A percentile compares a stretch with the other conserved stretches of the same genome.
Evolutionary conservation across 192 early-diverging fungal genomes (phyloP).

Genomic region (Entomortierella parvispora): DNA sequence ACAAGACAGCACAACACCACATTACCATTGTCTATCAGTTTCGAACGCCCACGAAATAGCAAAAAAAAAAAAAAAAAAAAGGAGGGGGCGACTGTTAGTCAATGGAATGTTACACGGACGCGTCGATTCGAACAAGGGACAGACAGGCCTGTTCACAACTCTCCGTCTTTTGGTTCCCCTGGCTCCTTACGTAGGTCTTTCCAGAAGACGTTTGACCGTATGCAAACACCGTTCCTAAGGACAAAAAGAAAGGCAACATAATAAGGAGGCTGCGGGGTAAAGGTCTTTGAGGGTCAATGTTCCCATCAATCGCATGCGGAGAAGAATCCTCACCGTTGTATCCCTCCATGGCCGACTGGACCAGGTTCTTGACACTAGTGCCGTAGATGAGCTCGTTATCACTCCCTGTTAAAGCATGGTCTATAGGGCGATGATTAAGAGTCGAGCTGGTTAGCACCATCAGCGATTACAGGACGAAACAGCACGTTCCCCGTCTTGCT

Average conservation of each 20-base stretch:
- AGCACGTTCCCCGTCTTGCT: background rate
- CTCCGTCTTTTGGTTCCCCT: background rate
- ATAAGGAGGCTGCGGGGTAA: background rate
- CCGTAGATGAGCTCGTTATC: constrained; percentile 54
- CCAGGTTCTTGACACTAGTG: constrained; percentile 51
- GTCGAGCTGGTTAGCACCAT: background rate
- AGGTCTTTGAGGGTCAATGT: background rate
- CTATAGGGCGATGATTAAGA: constrained; percentile 15
- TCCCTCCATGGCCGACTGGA: constrained; percentile 84
- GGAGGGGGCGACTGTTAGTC: background rate
- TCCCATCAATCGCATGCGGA: background rate
- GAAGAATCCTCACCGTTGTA: constrained; percentile 77
- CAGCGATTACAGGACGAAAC: too few species aligned
- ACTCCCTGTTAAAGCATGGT: constrained; percentile 46
- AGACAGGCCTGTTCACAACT: background rate
- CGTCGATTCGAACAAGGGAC: background rate
- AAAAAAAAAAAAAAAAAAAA: background rate
- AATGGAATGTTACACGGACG: background rate
- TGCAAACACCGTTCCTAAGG: constrained; percentile 91
- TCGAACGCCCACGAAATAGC: background rate
- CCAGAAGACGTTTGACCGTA: constrained; percentile 98
- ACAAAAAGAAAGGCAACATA: background rate
- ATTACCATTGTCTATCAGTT: constrained; percentile 61
- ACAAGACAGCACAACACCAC: too few species aligned
- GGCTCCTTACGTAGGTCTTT: constrained; percentile 79